Base-by-base conservation (phyloP, 306 rosid genomes). In the Arachis hypogaea region DNA sequence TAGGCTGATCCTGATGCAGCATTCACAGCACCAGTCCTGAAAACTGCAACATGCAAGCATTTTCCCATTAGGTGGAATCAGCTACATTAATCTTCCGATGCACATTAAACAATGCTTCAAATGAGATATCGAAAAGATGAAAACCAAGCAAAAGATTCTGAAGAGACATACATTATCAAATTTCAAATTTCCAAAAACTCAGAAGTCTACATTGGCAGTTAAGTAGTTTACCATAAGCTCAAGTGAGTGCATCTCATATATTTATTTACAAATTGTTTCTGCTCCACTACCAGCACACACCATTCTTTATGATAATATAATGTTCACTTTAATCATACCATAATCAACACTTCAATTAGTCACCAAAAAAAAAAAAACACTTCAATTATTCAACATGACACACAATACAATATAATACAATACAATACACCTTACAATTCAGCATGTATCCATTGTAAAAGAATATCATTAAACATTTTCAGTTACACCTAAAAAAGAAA, bases 1-100 rank as follows among this genome's bases (percentile, higher is more conserved):
- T 94, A 94, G 9, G 99, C 99, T 65, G 99, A 94, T 81, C 97
- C 99, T 4, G 97, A 81, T 42, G 99, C 99, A 63, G 97, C 86
- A 84, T 88, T 92, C 73, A 94, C 96, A 80, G 99, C 99, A 77
- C 93, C 90, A 49, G 92, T 92, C 89, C 92, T 89, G 82, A 94
- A 92, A 88, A 94, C 99, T 94, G 84, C 78, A 78, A 61, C 65
- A 9, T 69, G 72, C 72, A 50, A 52, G 58, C 22, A 5, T 52
- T 52, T 22, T n/a, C 16, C 58, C 58, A 52, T 3, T 6, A 14
- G 2, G 58, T 14, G 29, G 7, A 22, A 22, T 52, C 9, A 14
- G 3, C 58, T 52, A 52, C 3, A 52, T 52, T 4, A 22, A 52
- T 4, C 58, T 14, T 6, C 1, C 6, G 9, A n/a, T 7, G 58